Conservation (phyloP, 2,329 filamentous ascomycete species). For the Cladosporium sp. region DNA sequence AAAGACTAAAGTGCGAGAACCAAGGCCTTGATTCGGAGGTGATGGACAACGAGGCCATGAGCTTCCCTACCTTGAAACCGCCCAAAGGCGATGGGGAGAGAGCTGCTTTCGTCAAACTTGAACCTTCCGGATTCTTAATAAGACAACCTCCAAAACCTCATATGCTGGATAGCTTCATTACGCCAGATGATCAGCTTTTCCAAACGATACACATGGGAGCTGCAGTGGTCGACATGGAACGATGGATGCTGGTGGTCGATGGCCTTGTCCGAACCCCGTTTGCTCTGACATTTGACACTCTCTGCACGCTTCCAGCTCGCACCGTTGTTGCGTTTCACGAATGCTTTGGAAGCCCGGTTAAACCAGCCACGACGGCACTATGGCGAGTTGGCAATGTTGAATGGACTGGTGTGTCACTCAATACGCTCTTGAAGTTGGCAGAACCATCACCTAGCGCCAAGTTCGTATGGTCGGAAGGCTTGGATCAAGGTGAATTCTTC, state of each 20-base stretch:
- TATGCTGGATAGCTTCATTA: conserved; percentile 23
- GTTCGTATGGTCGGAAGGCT: conserved; percentile 30
- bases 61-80: neutral
- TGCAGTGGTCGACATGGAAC: conserved; percentile 25
- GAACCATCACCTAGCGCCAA: conserved; percentile 10
- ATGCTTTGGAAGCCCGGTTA: conserved; percentile 34
- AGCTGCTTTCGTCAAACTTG: conserved; percentile 7
- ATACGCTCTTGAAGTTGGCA: conserved; percentile 23
- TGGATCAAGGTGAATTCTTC: conserved; percentile 27
- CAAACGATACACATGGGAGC: conserved; percentile 35
- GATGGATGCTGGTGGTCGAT: conserved; percentile 30
- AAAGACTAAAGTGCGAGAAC: too few species aligned
- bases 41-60: too few species aligned
- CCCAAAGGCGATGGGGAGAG: neutral
- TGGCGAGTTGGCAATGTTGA: conserved; percentile 33
- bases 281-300: conserved; percentile 23
- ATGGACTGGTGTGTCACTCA: conserved; percentile 33
- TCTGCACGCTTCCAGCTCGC: conserved; percentile 23
- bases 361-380: conserved; percentile 25
- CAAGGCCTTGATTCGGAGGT: too few species aligned
- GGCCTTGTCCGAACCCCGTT: conserved; percentile 30
- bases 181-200: conserved; percentile 29
- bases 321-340: conserved; percentile 32
- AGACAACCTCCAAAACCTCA: conserved; percentile 28
- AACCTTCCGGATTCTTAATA: conserved; percentile 18